Percentiles rank a stretch among this genome's conserved stretches.
These are phyloP conservation scores for Dictyostelium intermedium DNA, from an alignment of 78 protist species.

Conservation along the genomic window DNA sequence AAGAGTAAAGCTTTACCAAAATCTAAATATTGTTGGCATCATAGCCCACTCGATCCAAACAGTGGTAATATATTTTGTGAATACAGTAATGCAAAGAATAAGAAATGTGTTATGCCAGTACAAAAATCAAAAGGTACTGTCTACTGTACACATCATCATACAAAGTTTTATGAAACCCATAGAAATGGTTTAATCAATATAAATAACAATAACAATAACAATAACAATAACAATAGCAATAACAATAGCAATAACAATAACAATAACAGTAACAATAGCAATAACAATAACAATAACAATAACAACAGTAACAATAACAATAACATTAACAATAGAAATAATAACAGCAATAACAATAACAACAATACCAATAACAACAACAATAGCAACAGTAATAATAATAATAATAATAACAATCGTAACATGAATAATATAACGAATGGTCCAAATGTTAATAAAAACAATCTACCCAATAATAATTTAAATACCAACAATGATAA, in stretches of 20 bases:
- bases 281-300: background rate
- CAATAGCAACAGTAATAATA: background rate
- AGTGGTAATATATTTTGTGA: conserved; percentile 25
- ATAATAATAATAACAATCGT: background rate
- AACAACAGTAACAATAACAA: background rate
- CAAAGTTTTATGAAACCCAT: background rate
- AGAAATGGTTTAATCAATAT: background rate
- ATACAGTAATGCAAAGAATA: conserved; percentile 7
- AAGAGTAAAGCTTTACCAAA: conserved; percentile 54
- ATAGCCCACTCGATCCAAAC: conserved; percentile 64
- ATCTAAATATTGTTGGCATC: conserved; percentile 76
- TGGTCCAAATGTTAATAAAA: background rate
- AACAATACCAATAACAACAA: background rate
- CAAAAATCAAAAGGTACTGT: conserved; percentile 15
- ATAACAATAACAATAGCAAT: background rate
- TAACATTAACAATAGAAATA: background rate
- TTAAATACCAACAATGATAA: background rate
- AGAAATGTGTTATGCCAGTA: conserved; percentile 22
- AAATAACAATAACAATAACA: background rate
- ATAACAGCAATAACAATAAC: background rate
- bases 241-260: background rate
- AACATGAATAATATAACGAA: background rate
- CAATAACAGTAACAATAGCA: background rate
- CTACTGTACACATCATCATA: background rate
- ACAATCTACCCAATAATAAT: background rate